Evolutionary conservation across 2,329 filamentous ascomycete genomes (phyloP).

Genomic region (Neofusicoccum umdonicola): DNA sequence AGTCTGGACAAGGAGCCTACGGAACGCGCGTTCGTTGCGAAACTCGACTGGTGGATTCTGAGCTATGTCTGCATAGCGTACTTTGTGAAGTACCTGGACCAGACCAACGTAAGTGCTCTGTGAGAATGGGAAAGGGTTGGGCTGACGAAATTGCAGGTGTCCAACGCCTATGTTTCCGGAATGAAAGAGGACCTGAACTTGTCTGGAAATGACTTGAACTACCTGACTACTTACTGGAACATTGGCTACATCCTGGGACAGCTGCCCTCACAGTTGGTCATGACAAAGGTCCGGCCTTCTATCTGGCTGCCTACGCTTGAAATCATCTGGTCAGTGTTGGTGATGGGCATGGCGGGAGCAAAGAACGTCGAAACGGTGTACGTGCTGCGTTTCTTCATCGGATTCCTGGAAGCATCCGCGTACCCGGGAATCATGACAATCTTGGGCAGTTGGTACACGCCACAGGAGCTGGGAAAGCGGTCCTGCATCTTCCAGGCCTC

Average conservation of each 20-base stretch:
- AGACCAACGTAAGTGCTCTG: constrained; percentile 15
- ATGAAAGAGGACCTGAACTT: constrained; percentile 32
- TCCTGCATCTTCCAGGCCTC: constrained; percentile 60
- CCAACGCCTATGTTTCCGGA: constrained; percentile 31
- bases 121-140: neutral
- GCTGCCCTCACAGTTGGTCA: constrained; percentile 28
- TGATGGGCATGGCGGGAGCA: constrained; percentile 38
- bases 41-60: constrained; percentile 10
- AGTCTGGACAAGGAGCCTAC: neutral
- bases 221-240: constrained; percentile 29
- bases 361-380: constrained; percentile 40
- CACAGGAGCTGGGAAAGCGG: constrained; percentile 51
- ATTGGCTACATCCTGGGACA: constrained; percentile 29
- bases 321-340: constrained; percentile 40
- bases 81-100: constrained; percentile 35
- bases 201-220: constrained; percentile 30
- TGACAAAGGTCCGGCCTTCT: constrained; percentile 24
- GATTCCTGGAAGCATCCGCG: constrained; percentile 34
- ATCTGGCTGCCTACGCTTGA: constrained; percentile 42
- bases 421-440: constrained; percentile 37
- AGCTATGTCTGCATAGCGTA: constrained; percentile 11
- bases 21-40: neutral
- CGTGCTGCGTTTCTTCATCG: constrained; percentile 39
- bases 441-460: constrained; percentile 42
- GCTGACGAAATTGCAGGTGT: constrained; percentile 22